Evolutionary conservation across 2,329 filamentous ascomycete species (phyloP).

Genomic region (Tetracladium maxilliforme): DNA sequence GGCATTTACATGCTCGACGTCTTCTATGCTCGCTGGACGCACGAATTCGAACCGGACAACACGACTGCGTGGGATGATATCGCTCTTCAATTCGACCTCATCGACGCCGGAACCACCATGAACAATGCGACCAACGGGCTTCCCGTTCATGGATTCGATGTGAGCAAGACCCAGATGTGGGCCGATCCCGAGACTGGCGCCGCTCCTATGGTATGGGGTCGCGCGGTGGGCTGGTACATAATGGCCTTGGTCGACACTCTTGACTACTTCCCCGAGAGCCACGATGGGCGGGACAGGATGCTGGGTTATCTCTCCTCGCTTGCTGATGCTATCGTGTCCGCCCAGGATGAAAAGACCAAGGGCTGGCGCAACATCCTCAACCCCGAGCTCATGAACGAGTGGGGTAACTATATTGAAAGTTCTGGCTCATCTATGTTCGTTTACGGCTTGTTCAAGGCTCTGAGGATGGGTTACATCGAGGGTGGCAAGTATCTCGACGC

Average conservation of each 20-base stretch:
- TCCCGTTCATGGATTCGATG: slow-evolving; percentile 20
- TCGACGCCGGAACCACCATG: slow-evolving; percentile 9
- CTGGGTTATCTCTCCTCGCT: slow-evolving; percentile 3
- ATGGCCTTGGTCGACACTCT: slow-evolving; percentile 21
- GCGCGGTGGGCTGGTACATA: slow-evolving; percentile 20
- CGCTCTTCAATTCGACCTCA: slow-evolving; percentile 11
- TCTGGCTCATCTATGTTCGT: slow-evolving; percentile 21
- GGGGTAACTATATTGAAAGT: slow-evolving; percentile 21
- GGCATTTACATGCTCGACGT: slow-evolving; percentile 37
- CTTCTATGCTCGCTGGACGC: slow-evolving; percentile 13
- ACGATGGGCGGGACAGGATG: slow-evolving; percentile 5
- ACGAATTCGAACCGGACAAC: slow-evolving; percentile 10
- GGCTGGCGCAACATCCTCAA: no score
- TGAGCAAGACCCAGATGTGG: slow-evolving; percentile 16
- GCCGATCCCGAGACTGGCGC: slow-evolving; percentile 18
- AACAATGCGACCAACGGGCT: slow-evolving; percentile 11
- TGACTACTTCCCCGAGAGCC: slow-evolving; percentile 11
- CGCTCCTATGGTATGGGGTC: slow-evolving; percentile 20
- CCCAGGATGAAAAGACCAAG: slow-evolving; percentile 5
- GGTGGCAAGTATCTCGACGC: no score
- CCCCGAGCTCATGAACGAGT: no score
- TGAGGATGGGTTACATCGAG: no score
- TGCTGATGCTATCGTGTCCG: slow-evolving; percentile 5
- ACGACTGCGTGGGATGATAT: slow-evolving; percentile 13
- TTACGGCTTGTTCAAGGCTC: slow-evolving; percentile 19